These are phyloP conservation scores for Heliophila coronopifolia DNA, from an alignment of 441 rosid species.

Conservation along the genomic window DNA sequence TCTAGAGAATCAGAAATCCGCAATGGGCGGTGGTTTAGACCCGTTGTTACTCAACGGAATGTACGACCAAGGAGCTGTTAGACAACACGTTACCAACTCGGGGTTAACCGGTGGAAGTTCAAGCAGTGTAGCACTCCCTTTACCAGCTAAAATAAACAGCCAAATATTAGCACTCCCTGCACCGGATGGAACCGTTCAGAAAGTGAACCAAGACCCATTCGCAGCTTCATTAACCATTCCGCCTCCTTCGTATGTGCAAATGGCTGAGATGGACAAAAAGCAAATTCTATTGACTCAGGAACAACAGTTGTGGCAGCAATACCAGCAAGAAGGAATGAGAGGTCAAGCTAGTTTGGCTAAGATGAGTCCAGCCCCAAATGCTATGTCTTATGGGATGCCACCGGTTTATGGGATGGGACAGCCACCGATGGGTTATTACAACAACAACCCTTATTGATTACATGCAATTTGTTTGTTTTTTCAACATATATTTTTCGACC, in stretches of 20 bases:
- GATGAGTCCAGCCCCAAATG: conserved; percentile 42
- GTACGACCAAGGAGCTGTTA: conserved; percentile 90
- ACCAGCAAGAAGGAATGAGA: conserved; percentile 74
- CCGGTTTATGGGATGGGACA: conserved; percentile 71
- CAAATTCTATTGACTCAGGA: conserved; percentile 76
- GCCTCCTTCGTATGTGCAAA: conserved; percentile 91
- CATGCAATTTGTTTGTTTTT: conserved; percentile 6
- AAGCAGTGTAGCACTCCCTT: conserved; percentile 80
- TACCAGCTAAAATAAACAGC: conserved; percentile 45
- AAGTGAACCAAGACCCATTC: conserved; percentile 81
- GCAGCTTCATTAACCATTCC: conserved; percentile 80
- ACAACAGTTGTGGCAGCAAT: conserved; percentile 82
- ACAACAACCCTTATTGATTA: conserved; percentile 63
- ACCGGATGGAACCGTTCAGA: conserved; percentile 83
- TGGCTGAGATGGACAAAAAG: conserved; percentile 92
- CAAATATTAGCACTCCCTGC: conserved; percentile 91
- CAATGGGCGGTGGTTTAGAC: conserved; percentile 87
- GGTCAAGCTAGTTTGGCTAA: conserved; percentile 83
- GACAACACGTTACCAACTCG: conserved; percentile 69
- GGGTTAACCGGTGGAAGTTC: conserved; percentile 81
- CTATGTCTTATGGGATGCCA: conserved; percentile 75
- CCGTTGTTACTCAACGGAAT: conserved; percentile 77
- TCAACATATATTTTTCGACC: conserved; percentile 11
- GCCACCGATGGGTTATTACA: conserved; percentile 60
- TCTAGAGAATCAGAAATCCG: conserved; percentile 67